Percentiles rank a stretch among this genome's conserved stretches.
Evolutionary conservation across 1,139 yeast species (phyloP).

Genomic region (Zygoascus hellenicus): DNA sequence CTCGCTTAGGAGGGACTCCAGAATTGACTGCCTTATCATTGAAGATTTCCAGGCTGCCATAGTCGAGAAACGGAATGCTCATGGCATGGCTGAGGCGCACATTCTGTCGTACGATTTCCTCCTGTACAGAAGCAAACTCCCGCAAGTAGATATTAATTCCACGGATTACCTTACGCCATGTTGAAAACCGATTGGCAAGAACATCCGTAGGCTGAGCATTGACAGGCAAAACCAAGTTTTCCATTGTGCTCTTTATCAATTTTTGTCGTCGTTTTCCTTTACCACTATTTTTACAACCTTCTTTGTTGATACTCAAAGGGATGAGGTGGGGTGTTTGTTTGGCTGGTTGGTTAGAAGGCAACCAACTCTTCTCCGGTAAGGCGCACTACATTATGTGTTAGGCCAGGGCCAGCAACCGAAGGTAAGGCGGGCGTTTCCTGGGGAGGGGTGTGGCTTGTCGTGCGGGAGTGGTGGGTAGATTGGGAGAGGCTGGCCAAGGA

Average conservation of each 20-base stretch:
- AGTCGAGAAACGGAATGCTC: conserved; percentile 45
- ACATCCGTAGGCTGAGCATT: conserved; percentile 77
- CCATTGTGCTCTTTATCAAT: background rate
- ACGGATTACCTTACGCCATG: conserved; percentile 79
- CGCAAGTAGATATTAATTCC: conserved; percentile 68
- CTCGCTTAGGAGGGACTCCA: conserved; percentile 3
- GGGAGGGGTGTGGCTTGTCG: too few species aligned
- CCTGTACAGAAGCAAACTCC: conserved; percentile 80
- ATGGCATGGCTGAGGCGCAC: conserved; percentile 76
- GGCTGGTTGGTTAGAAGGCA: too few species aligned
- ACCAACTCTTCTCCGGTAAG: too few species aligned
- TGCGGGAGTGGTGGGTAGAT: too few species aligned
- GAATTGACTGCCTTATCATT: conserved; percentile 11
- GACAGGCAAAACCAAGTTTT: conserved; percentile 39
- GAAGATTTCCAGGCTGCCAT: conserved; percentile 24
- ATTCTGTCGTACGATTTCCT: conserved; percentile 81
- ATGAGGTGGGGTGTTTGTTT: too few species aligned
- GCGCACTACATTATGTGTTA: too few species aligned
- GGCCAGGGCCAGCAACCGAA: too few species aligned
- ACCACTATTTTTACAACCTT: background rate
- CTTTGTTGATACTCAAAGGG: too few species aligned
- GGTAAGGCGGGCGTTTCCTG: too few species aligned
- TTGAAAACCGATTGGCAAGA: conserved; percentile 72
- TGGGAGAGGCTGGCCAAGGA: too few species aligned
- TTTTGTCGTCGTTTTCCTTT: background rate